These are phyloP conservation scores for Synchytrium microbalum DNA, from an alignment of 371 early-diverging fungal genomes.

Conservation along the genomic window DNA sequence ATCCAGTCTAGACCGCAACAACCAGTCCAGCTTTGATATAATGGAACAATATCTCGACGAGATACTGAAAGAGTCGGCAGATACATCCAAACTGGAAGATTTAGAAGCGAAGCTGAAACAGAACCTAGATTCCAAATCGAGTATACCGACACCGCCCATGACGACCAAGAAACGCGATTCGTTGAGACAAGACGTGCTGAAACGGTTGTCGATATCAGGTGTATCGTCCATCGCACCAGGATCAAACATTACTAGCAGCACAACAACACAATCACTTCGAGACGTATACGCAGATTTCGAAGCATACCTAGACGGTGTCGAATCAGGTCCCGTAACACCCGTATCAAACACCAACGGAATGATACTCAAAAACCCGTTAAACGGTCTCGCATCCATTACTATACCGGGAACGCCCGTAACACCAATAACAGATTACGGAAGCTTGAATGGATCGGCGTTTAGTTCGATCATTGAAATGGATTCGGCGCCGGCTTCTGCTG, in stretches of 20 bases:
- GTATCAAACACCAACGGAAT: too few relatives aligned
- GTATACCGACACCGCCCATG: slow-evolving; percentile 1
- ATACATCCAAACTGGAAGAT: slow-evolving; percentile 15
- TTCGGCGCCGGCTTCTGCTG: too few relatives aligned
- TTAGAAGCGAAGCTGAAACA: slow-evolving; percentile 11
- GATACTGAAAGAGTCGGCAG: slow-evolving; percentile 20
- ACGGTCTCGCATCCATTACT: too few relatives aligned
- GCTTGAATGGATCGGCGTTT: neutral
- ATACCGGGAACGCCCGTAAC: too few relatives aligned
- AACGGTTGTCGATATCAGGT: neutral
- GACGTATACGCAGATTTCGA: slow-evolving; percentile 18
- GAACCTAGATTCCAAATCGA: slow-evolving; percentile 13
- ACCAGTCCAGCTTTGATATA: slow-evolving; percentile 1
- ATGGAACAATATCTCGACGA: slow-evolving; percentile 38
- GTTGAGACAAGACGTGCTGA: neutral
- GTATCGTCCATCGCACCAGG: slow-evolving; percentile 6
- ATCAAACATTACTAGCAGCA: neutral
- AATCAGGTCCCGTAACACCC: neutral
- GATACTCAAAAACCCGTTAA: too few relatives aligned
- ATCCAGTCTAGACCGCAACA: neutral
- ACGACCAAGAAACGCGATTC: neutral
- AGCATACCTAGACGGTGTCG: slow-evolving; percentile 15
- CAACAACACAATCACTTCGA: slow-evolving; percentile 7
- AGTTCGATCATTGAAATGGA: neutral
- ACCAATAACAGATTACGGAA: neutral